Evolutionary conservation across 2,329 filamentous ascomycete species (phyloP), one percentile per base, ranked within the genome.

Genomic region (Aureobasidium sp.): DNA sequence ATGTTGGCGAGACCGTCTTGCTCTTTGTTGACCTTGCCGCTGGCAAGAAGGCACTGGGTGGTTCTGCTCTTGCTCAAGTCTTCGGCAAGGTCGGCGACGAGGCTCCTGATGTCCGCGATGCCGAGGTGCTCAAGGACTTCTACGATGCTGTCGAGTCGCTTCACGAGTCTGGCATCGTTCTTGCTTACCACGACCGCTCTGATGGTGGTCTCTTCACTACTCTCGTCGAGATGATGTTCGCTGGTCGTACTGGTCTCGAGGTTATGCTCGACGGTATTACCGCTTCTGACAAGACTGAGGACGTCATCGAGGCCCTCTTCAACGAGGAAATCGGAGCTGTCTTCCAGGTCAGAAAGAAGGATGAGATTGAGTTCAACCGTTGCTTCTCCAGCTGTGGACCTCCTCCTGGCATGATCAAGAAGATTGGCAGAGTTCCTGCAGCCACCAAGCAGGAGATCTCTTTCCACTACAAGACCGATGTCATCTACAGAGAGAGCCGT

Each of bases 191-290:
- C 73, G 94, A 97, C 75, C 84, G 89, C 50, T 97, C 91, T 0
- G 93, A 97, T 73, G 94, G 93, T 73, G 94, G 94, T 69, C 79
- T 97, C 10, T 84, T 97, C 71, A 94, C 93, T 1, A 92, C 93
- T 6, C 77, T 97, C 37, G 90, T 87, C 3, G 94, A 99, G 76
- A 97, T 97, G 94, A 95, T 96, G 85, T 97, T 97, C 73, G 93
- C 94, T 36, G 94, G 94, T 32, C 88, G 92, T 62, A 95, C 90
- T 69, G 94, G 93, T 64, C 83, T 91, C 32, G 89, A 95, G 67
- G 80, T 97, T 63, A 88, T 90, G 80, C 79, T 97, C 62, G 92
- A 97, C 71, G 83, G 83, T 60, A 79, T 91, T 42, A 84, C 84
- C 63, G 85, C 84, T 29, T 80, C 86, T 45, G 81, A 82, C 10